Evolutionary conservation across 495 filamentous ascomycete genomes (phyloP).

Genomic region (Cladorrhinum samala): DNA sequence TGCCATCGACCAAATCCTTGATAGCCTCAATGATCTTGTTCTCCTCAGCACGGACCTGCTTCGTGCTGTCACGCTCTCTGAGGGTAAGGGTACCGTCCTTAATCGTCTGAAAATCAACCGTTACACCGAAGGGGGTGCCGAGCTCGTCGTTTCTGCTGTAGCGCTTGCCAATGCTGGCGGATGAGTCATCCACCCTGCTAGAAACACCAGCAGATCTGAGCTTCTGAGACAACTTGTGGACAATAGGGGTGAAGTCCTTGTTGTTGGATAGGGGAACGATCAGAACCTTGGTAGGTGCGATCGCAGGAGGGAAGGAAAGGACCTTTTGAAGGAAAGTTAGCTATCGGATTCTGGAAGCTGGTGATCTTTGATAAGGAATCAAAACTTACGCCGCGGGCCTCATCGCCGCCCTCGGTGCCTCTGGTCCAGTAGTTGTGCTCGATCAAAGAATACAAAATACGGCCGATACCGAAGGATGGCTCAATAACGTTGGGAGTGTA

Average conservation of each 20-base stretch:
- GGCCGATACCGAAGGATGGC: conserved; percentile 78
- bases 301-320: conserved; percentile 65
- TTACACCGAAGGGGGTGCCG: conserved; percentile 64
- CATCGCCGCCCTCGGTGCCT: conserved; percentile 57
- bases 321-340: conserved; percentile 40
- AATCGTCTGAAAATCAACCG: conserved; percentile 68
- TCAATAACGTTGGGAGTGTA: conserved; percentile 83
- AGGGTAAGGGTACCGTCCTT: conserved; percentile 67
- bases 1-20: conserved; percentile 48
- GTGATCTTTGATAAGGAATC: not conserved
- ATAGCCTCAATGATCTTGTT: conserved; percentile 61
- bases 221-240: conserved; percentile 51
- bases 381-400: conserved; percentile 56
- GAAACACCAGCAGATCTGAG: conserved; percentile 57
- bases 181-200: conserved; percentile 60
- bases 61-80: conserved; percentile 63
- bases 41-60: conserved; percentile 61
- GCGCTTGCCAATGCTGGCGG: conserved; percentile 68
- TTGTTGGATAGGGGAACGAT: conserved; percentile 65
- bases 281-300: conserved; percentile 72
- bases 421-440: conserved; percentile 78
- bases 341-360: not conserved
- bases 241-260: conserved; percentile 51
- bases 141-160: conserved; percentile 70
- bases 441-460: conserved; percentile 70